phyloP scores from a whole-genome alignment of 805 yeast genomes.

The Lipomyces mesembrius region DNA sequence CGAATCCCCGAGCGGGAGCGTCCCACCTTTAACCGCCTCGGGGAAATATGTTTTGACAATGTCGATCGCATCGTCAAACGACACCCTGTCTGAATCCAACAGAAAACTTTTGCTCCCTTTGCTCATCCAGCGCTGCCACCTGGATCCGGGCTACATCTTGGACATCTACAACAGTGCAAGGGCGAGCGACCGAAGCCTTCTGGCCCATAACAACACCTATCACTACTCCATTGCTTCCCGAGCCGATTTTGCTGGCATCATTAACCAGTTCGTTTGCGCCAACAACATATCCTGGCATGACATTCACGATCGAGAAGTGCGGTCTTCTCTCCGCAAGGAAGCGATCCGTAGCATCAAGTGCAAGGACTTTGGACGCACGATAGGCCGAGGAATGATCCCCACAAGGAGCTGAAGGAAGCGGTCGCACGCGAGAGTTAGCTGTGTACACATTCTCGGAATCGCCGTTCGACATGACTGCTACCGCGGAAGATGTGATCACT shows the following conservation, averaged over 20 bases:
- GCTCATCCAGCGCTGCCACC: no score
- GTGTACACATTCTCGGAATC: no score
- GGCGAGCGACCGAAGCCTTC: no score
- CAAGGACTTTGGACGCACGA: constrained; percentile 2
- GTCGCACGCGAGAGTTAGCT: no score
- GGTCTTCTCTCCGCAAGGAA: not conserved
- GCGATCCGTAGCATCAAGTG: not conserved
- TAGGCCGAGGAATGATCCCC: not conserved
- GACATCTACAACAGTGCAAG: no score
- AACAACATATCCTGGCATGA: not conserved
- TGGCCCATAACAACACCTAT: not conserved
- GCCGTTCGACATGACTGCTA: constrained; percentile 41
- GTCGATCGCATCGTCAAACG: no score
- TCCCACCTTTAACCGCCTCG: no score
- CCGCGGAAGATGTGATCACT: constrained; percentile 55
- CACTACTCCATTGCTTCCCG: not conserved
- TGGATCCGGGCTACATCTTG: no score
- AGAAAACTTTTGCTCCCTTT: no score
- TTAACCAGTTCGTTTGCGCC: not conserved
- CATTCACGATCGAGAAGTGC: not conserved
- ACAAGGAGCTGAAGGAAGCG: not conserved
- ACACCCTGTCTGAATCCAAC: no score
- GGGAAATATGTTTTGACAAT: no score
- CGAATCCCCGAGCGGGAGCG: not conserved
- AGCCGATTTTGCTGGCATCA: not conserved